phyloP scores from a whole-genome alignment of 2,329 filamentous ascomycete species.

The Amauroascus verrucosus region DNA sequence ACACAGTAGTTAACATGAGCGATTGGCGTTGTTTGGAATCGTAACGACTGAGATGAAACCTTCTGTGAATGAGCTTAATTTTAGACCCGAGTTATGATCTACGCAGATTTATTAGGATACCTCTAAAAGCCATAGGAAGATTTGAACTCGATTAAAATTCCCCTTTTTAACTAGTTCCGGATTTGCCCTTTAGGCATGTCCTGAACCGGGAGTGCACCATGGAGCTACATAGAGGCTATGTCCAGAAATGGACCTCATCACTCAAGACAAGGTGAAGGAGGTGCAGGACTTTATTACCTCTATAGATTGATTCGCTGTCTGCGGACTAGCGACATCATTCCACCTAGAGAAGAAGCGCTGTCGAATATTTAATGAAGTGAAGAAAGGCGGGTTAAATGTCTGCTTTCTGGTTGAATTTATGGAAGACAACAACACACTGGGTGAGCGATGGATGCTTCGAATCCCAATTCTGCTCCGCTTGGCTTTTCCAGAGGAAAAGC shows the following conservation, averaged over 20 bases:
- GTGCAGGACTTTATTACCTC: slow-evolving; percentile 8
- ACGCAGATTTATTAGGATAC: too few relatives aligned
- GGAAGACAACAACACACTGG: neutral
- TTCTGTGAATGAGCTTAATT: neutral
- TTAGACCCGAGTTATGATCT: neutral
- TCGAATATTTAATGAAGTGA: slow-evolving; percentile 7
- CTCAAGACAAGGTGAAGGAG: neutral
- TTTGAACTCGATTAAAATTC: too few relatives aligned
- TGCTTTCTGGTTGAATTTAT: slow-evolving; percentile 12
- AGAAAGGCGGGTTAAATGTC: slow-evolving; percentile 14
- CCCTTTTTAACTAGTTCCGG: too few relatives aligned
- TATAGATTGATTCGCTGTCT: slow-evolving; percentile 7
- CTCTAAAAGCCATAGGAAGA: too few relatives aligned
- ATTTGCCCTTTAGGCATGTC: too few relatives aligned
- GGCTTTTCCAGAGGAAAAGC: slow-evolving; percentile 11
- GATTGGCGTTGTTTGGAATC: neutral
- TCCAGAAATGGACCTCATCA: neutral
- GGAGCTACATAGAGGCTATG: too few relatives aligned
- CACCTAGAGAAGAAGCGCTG: slow-evolving; percentile 12
- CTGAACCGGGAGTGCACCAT: too few relatives aligned
- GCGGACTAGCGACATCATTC: slow-evolving; percentile 5
- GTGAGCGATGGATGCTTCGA: slow-evolving; percentile 10
- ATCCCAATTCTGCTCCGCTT: slow-evolving; percentile 12
- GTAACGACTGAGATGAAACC: neutral
- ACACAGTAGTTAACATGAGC: neutral